Evolutionary conservation across 306 rosid genomes (phyloP).

Genomic region (Prunus mira): DNA sequence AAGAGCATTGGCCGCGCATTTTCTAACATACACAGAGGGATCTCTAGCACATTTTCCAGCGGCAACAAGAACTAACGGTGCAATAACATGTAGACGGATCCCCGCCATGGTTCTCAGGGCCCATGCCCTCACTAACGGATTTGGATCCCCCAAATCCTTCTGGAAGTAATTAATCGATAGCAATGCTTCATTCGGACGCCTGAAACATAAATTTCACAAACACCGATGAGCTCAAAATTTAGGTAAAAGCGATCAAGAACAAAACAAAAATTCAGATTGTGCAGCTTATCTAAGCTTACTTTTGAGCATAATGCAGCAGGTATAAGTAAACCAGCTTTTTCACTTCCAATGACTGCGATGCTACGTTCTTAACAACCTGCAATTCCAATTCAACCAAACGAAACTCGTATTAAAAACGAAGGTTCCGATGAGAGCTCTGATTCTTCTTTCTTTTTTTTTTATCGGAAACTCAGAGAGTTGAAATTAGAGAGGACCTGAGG

Average conservation of each 20-base stretch:
- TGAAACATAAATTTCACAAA: neutral
- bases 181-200: slow-evolving; percentile 97
- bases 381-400: slow-evolving; percentile 22
- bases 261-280: neutral
- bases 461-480: neutral
- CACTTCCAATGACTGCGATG: slow-evolving; percentile 82
- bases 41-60: slow-evolving; percentile 90
- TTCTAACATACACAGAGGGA: slow-evolving; percentile 86
- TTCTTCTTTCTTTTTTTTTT: neutral
- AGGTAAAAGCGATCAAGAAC: neutral
- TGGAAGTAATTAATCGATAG: slow-evolving; percentile 92
- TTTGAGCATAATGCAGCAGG: slow-evolving; percentile 93
- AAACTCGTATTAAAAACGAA: neutral
- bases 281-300: slow-evolving; percentile 46
- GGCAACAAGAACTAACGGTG: slow-evolving; percentile 87
- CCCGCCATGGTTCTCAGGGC: slow-evolving; percentile 98
- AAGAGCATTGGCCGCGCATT: slow-evolving; percentile 94
- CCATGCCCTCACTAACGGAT: slow-evolving; percentile 93
- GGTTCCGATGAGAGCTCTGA: too few species aligned
- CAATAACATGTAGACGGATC: slow-evolving; percentile 83
- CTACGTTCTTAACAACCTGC: slow-evolving; percentile 97
- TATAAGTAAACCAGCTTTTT: slow-evolving; percentile 95
- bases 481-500: slow-evolving; percentile 58
- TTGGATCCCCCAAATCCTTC: slow-evolving; percentile 83
- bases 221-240: neutral